Evolutionary conservation across 129 eudicot species (phyloP).

Genomic region (Escallonia herrerae): DNA sequence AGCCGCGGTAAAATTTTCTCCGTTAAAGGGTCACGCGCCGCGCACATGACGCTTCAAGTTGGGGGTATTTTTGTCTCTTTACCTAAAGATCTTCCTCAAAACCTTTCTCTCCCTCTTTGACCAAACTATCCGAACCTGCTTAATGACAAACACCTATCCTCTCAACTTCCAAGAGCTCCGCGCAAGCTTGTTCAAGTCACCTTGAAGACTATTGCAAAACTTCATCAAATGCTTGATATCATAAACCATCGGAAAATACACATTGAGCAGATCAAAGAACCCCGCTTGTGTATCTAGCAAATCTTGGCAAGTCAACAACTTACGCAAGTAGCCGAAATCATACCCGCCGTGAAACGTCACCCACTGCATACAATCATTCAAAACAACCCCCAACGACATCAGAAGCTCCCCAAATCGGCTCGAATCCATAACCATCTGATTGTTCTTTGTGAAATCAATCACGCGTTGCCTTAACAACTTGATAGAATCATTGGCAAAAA

Average conservation of each 20-base stretch:
- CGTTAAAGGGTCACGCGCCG: no score
- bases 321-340: conserved; percentile 71
- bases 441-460: conserved; percentile 59
- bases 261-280: conserved; percentile 59
- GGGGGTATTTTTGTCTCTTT: no score
- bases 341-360: conserved; percentile 65
- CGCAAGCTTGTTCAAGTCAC: conserved; percentile 62
- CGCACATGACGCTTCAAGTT: no score
- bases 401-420: conserved; percentile 62
- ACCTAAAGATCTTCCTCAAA: no score
- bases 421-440: conserved; percentile 56
- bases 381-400: conserved; percentile 66
- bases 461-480: conserved; percentile 60
- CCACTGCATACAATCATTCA: no score
- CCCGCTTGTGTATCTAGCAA: conserved; percentile 51
- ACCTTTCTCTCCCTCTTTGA: no score
- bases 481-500: conserved; percentile 62
- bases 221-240: conserved; percentile 72
- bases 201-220: conserved; percentile 68
- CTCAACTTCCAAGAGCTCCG: conserved; percentile 59
- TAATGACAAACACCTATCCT: conserved; percentile 60
- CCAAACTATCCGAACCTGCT: conserved; percentile 71
- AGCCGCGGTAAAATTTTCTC: no score
- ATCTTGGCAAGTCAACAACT: conserved; percentile 44
- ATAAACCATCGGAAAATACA: conserved; percentile 59